Percentiles rank a stretch among this genome's conserved stretches.
Conservation (phyloP, 495 filamentous ascomycete genomes). For the Podospora pseudocomata region DNA sequence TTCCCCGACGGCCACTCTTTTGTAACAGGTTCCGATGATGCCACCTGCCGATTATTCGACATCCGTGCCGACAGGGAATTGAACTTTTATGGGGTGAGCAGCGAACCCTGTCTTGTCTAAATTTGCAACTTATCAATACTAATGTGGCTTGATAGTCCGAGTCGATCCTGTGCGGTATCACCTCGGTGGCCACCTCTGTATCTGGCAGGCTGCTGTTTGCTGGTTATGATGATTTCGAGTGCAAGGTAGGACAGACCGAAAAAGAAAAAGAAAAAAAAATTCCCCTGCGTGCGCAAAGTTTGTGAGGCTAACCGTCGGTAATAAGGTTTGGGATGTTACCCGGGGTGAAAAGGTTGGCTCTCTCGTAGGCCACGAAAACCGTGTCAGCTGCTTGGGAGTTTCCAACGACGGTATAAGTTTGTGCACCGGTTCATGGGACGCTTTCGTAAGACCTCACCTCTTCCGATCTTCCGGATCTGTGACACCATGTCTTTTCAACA, state of each 20-base stretch:
- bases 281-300: background rate
- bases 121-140: conserved; percentile 17
- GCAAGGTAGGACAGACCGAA: conserved; percentile 68
- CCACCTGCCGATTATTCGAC: conserved; percentile 95
- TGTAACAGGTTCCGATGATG: conserved; percentile 96
- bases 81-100: conserved; percentile 88
- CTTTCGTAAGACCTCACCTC: conserved; percentile 63
- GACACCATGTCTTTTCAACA: background rate
- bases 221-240: conserved; percentile 98
- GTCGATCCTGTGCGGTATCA: conserved; percentile 95
- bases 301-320: background rate
- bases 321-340: conserved; percentile 93
- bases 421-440: conserved; percentile 99
- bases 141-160: conserved; percentile 61
- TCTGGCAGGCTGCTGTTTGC: conserved; percentile 94
- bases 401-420: conserved; percentile 99
- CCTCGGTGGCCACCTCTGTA: conserved; percentile 95
- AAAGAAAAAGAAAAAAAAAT: background rate
- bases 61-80: conserved; percentile 95
- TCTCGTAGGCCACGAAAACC: conserved; percentile 94
- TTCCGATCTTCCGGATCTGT: background rate
- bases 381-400: conserved; percentile 95
- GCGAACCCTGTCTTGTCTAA: conserved; percentile 20
- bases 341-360: conserved; percentile 96
- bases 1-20: conserved; percentile 99